Evolutionary conservation across 305 asterid genomes (phyloP), one percentile per base, ranked within the genome.

Genomic region (Ruellia speciosa): DNA sequence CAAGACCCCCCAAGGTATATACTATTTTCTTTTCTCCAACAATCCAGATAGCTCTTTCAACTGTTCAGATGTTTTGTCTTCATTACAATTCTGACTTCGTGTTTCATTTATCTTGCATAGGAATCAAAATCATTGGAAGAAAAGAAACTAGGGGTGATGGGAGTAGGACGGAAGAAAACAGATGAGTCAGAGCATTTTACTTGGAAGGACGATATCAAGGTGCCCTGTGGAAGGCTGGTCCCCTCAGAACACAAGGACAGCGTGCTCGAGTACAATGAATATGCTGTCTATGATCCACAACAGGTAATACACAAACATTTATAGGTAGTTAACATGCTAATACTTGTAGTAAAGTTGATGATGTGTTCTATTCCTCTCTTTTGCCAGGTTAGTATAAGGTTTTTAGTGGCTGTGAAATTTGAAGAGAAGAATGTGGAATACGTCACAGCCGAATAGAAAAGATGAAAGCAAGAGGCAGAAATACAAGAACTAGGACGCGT

Each of bases 141-240:
- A 71, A 75, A 77, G 73, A 79, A 69, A 41, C 20, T 50, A 0
- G 99, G 94, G 53, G 94, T 76, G n/a, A 81, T 76, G 55, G 95
- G 85, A 16, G 65, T 65, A 0, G 96, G 99, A 18, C 50, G 71
- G 55, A 92, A 74, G 94, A 79, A 56, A 57, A 81, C 97, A 0
- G 86, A 88, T 5, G 96, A 84, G 41, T 65, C 83, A 0, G 96
- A 88, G 76, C 97, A 92, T 65, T 77, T 86, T 2, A 54, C 62
- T 0, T 92, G 99, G 99, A 77, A 79, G 60, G 88, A 79, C 24
- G 84, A 82, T 52, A 77, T 92, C 19, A 84, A 77, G 66, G 89
- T 92, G 47, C 99, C 96, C 0, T 78, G 90, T n/a, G 99, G 99
- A 4, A 59, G 34, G 15, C 68, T 92, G 47, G 52, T 79, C 54